These are phyloP conservation scores for Sphaerosporella brunnea DNA, from an alignment of 495 filamentous ascomycete species.

Conservation along the genomic window DNA sequence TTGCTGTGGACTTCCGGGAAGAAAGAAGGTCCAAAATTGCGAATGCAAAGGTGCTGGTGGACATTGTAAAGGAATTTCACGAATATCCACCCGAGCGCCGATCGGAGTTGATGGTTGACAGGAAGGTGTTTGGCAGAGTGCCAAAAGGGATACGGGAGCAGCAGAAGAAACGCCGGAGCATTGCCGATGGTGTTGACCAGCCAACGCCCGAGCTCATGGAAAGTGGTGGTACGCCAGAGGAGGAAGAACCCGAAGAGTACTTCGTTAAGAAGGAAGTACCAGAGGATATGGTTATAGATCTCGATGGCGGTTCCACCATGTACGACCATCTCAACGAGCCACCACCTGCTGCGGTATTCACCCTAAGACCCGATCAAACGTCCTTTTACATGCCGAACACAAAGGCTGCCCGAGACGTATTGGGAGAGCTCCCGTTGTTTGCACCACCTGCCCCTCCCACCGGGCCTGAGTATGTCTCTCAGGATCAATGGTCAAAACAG, in stretches of 20 bases:
- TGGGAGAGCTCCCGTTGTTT: slow-evolving; percentile 71
- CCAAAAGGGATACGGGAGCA: slow-evolving; percentile 19
- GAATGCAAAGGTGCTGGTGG: slow-evolving; percentile 35
- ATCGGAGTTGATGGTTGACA: slow-evolving; percentile 15
- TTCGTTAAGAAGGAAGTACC: slow-evolving; percentile 24
- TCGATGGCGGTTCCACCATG: slow-evolving; percentile 6
- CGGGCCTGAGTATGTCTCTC: slow-evolving; percentile 13
- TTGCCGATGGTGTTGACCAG: slow-evolving; percentile 27
- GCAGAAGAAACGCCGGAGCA: slow-evolving; percentile 8
- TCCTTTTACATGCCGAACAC: slow-evolving; percentile 62
- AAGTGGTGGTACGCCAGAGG: slow-evolving; percentile 36
- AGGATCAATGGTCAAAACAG: slow-evolving; percentile 18
- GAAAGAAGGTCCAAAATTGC: slow-evolving; percentile 87
- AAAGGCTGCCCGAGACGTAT: slow-evolving; percentile 56
- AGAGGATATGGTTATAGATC: slow-evolving; percentile 7
- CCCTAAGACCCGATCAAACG: slow-evolving; percentile 61
- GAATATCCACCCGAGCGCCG: slow-evolving; percentile 7
- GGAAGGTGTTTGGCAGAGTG: slow-evolving; percentile 14
- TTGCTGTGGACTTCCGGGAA: slow-evolving; percentile 86
- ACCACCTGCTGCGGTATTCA: slow-evolving; percentile 63
- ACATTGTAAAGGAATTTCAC: slow-evolving; percentile 21
- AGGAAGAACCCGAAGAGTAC: slow-evolving; percentile 31
- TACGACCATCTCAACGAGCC: slow-evolving; percentile 18
- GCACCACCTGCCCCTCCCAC: slow-evolving; percentile 35
- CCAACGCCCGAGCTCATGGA: slow-evolving; percentile 55